Conservation (phyloP, 441 rosid genomes). For the Corymbia citriodora region DNA sequence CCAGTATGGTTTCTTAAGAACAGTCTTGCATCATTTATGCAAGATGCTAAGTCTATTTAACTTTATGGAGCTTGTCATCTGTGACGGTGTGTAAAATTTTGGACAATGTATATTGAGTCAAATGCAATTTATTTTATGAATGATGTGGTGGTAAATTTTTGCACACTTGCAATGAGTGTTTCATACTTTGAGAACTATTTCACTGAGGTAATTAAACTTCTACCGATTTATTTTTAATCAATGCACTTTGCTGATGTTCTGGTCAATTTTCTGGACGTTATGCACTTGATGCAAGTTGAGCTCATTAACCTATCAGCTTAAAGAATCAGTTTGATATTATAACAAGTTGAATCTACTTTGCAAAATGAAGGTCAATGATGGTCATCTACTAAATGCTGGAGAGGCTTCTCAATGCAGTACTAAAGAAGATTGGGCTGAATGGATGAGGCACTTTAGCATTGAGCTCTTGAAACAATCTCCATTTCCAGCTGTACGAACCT, state of each 20-base stretch:
- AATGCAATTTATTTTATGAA: not conserved
- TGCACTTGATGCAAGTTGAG: not conserved
- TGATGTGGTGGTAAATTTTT: not conserved
- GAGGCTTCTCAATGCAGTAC: constrained; percentile 93
- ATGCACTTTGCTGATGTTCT: not conserved
- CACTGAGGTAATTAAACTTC: not conserved
- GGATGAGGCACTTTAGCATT: constrained; percentile 99
- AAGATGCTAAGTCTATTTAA: not conserved
- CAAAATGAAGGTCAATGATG: not conserved
- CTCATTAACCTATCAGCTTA: not conserved
- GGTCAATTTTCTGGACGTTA: not conserved
- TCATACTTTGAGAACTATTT: not conserved
- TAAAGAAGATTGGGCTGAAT: constrained; percentile 99
- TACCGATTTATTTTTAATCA: not conserved
- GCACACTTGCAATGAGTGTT: not conserved
- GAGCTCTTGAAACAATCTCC: constrained; percentile 98
- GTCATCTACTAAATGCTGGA: not conserved
- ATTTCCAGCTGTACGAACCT: constrained; percentile 96
- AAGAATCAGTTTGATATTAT: not conserved
- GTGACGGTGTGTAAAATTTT: not conserved
- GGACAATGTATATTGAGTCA: not conserved
- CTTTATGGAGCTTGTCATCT: not conserved
- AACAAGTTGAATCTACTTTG: not conserved
- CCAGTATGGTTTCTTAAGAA: not conserved
- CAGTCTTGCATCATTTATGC: not conserved